These are phyloP conservation scores for Brettanomyces custersianus DNA, from an alignment of 805 yeast species.

Conservation along the genomic window DNA sequence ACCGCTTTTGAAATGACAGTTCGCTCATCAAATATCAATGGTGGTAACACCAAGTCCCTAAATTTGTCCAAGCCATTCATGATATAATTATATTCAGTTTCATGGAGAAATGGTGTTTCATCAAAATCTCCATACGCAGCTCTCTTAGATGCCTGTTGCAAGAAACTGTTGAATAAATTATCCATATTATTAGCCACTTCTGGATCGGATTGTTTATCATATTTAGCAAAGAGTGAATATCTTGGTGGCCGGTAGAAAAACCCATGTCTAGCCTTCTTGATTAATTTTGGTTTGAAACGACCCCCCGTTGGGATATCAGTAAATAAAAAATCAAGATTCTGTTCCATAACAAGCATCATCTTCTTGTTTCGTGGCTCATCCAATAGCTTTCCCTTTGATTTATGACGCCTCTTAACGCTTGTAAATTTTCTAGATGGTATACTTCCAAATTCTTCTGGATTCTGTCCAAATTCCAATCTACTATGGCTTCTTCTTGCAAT, in stretches of 20 bases:
- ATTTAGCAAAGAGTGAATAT: constrained; percentile 6
- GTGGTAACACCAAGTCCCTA: constrained; percentile 8
- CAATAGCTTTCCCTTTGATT: background rate
- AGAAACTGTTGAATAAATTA: constrained; percentile 11
- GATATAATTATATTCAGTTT: constrained; percentile 17
- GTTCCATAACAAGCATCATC: constrained; percentile 5
- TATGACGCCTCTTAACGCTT: background rate
- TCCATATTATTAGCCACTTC: constrained; percentile 9
- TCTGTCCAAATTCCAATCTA: no score
- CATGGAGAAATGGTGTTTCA: constrained; percentile 14
- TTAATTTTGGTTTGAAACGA: background rate
- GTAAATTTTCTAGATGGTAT: no score
- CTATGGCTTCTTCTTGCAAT: background rate
- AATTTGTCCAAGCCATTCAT: constrained; percentile 8
- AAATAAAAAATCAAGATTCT: constrained; percentile 11
- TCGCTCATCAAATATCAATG: constrained; percentile 11
- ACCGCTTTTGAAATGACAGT: constrained; percentile 5
- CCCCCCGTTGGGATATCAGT: constrained; percentile 1
- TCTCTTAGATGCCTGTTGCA: constrained; percentile 12
- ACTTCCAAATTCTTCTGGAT: background rate
- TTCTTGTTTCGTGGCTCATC: background rate
- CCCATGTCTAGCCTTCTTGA: constrained; percentile 7
- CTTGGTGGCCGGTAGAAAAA: constrained; percentile 12
- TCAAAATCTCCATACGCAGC: constrained; percentile 11
- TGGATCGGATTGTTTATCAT: constrained; percentile 4